Percentiles rank a stretch among this genome's conserved stretches.
Conservation (phyloP, 208 protist genomes). For the Naegleria lovaniensis region DNA sequence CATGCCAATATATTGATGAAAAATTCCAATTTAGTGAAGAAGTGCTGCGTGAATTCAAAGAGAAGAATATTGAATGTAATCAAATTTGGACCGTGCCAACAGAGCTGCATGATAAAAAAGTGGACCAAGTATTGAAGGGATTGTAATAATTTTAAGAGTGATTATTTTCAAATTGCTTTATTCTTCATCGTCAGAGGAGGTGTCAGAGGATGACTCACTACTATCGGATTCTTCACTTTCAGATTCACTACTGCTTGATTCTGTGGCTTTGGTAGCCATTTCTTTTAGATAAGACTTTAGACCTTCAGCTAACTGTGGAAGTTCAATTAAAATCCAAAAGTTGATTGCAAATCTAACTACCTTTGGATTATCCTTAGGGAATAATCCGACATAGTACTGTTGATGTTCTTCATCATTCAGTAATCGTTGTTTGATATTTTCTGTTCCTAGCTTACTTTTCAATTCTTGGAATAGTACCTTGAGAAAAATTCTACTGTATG, state of each 20-base stretch:
- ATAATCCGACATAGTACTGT: slow-evolving; percentile 56
- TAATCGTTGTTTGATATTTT: slow-evolving; percentile 43
- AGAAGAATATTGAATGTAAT: neutral
- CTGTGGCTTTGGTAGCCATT: neutral
- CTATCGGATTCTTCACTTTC: neutral
- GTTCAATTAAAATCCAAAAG: slow-evolving; percentile 80
- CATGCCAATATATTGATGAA: neutral
- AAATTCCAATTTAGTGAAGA: neutral
- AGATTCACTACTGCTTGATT: neutral
- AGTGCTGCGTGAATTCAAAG: neutral
- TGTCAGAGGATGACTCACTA: neutral
- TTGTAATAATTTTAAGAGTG: too few species aligned
- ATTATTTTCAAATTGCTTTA: neutral
- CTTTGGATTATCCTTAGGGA: slow-evolving; percentile 69
- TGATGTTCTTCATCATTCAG: slow-evolving; percentile 56
- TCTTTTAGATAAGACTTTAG: neutral
- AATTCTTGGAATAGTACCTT: slow-evolving; percentile 72
- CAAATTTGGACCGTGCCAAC: neutral
- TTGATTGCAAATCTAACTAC: slow-evolving; percentile 87
- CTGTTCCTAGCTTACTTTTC: slow-evolving; percentile 49
- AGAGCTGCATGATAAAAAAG: neutral
- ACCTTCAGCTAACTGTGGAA: slow-evolving; percentile 59
- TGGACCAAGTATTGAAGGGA: neutral
- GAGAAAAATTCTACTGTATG: slow-evolving; percentile 81
- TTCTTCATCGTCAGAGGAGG: neutral